Percentiles rank a stretch among this genome's conserved stretches.
These are phyloP conservation scores for Dittrichia graveolens DNA, from an alignment of 129 eudicot species.

Conservation along the genomic window DNA sequence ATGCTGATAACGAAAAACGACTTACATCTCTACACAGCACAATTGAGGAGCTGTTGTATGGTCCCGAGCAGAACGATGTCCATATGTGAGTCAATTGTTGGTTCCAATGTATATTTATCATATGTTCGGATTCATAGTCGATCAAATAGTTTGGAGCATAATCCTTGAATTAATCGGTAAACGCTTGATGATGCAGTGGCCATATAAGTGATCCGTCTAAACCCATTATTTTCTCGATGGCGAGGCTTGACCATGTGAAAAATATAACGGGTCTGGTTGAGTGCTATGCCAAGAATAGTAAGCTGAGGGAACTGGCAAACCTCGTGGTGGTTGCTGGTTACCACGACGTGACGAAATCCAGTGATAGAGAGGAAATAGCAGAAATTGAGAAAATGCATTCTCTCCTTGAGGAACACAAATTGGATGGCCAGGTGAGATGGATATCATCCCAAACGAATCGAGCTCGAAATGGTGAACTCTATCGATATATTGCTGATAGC, in stretches of 20 bases:
- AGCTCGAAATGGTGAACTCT: slow-evolving; percentile 88
- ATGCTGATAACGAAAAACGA: slow-evolving; percentile 66
- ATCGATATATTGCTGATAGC: slow-evolving; percentile 88
- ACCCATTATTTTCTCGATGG: slow-evolving; percentile 96
- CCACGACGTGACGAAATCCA: slow-evolving; percentile 71
- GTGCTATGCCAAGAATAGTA: slow-evolving; percentile 67
- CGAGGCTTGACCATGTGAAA: slow-evolving; percentile 94
- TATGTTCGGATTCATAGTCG: neutral
- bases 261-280: slow-evolving; percentile 93
- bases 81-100: slow-evolving; percentile 50
- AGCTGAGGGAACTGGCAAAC: slow-evolving; percentile 73
- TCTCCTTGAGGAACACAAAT: slow-evolving; percentile 59
- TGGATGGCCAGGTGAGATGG: slow-evolving; percentile 90
- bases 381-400: slow-evolving; percentile 95
- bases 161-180: neutral
- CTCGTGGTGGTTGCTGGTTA: slow-evolving; percentile 91
- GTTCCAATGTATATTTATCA: neutral
- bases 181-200: slow-evolving; percentile 57
- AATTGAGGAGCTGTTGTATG: slow-evolving; percentile 71
- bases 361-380: slow-evolving; percentile 84
- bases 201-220: slow-evolving; percentile 65
- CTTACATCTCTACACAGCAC: slow-evolving; percentile 76
- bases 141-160: neutral
- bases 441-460: slow-evolving; percentile 82
- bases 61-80: slow-evolving; percentile 75